Conservation (phyloP, 2,329 filamentous ascomycete genomes). For the Simplicillium sp. region DNA sequence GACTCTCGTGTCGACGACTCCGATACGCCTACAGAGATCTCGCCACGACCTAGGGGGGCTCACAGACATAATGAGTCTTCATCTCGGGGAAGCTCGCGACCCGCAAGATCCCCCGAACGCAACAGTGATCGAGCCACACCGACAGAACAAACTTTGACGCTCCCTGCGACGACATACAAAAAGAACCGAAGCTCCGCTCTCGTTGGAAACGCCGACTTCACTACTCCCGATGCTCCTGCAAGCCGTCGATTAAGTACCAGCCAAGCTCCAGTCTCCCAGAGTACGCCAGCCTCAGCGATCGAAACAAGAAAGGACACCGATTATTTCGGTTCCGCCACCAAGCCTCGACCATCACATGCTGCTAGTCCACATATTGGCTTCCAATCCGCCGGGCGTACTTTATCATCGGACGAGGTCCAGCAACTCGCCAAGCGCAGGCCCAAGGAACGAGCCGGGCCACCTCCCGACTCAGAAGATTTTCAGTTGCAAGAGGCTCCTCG, state of each 20-base stretch:
- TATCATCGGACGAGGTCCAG: conserved; percentile 48
- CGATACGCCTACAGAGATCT: conserved; percentile 61
- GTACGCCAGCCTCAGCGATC: conserved; percentile 42
- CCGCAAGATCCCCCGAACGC: conserved; percentile 43
- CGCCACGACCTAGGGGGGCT: conserved; percentile 47
- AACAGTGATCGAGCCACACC: conserved; percentile 18
- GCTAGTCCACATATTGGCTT: conserved; percentile 86
- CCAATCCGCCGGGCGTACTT: conserved; percentile 65
- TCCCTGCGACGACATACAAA: conserved; percentile 69
- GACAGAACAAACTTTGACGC: conserved; percentile 44
- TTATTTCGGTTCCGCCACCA: conserved; percentile 42
- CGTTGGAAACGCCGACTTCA: conserved; percentile 38
- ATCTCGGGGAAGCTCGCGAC: conserved; percentile 43
- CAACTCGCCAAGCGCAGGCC: conserved; percentile 37
- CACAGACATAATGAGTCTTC: conserved; percentile 44
- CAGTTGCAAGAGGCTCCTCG: conserved; percentile 75
- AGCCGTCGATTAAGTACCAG: too few relatives aligned
- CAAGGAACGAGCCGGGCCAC: conserved; percentile 31
- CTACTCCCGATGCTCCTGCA: conserved; percentile 33
- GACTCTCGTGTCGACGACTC: conserved; percentile 56
- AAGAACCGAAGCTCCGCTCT: conserved; percentile 67
- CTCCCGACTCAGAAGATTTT: conserved; percentile 42
- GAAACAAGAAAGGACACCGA: conserved; percentile 42
- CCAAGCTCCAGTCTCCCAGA: conserved; percentile 38
- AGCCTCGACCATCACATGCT: conserved; percentile 37